phyloP scores from a whole-genome alignment of 1,284 basidiomycete species.

The Moesziomyces sp. region DNA sequence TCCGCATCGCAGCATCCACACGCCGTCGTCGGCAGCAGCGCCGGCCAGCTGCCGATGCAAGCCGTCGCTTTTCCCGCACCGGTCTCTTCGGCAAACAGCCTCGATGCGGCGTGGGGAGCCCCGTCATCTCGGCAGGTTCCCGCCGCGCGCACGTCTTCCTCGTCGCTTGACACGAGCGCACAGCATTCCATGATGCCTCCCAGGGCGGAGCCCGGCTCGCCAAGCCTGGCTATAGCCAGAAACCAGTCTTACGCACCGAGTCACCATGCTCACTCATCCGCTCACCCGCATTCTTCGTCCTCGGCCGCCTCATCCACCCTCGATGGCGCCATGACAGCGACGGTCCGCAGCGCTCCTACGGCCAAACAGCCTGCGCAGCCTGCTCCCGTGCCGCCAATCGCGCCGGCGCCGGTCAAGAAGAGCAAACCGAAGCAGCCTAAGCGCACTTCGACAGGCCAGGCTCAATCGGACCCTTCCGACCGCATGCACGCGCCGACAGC shows the following conservation, averaged over 20 bases:
- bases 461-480: background rate
- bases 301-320: slow-evolving; percentile 25
- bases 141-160: slow-evolving; percentile 3
- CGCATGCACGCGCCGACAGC: too few relatives aligned
- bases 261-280: slow-evolving; percentile 7
- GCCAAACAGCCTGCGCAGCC: background rate
- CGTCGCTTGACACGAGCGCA: background rate
- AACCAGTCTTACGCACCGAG: slow-evolving; percentile 10
- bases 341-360: slow-evolving; percentile 2
- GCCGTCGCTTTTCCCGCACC: slow-evolving; percentile 5
- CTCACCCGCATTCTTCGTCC: slow-evolving; percentile 2
- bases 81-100: slow-evolving; percentile 25
- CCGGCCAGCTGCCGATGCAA: slow-evolving; percentile 3
- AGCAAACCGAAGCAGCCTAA: slow-evolving; percentile 12
- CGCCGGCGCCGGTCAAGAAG: slow-evolving; percentile 5
- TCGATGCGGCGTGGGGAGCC: slow-evolving; percentile 30
- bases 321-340: slow-evolving; percentile 30
- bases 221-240: slow-evolving; percentile 24
- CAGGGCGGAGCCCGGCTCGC: slow-evolving; percentile 23
- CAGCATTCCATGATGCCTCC: slow-evolving; percentile 19
- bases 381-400: background rate
- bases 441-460: slow-evolving; percentile 8
- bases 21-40: slow-evolving; percentile 1
- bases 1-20: too few relatives aligned
- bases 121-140: slow-evolving; percentile 5